Percentiles rank a stretch among this genome's conserved stretches.
These are phyloP conservation scores for Cucurbita ficifolia DNA, from an alignment of 306 rosid species.

Conservation along the genomic window DNA sequence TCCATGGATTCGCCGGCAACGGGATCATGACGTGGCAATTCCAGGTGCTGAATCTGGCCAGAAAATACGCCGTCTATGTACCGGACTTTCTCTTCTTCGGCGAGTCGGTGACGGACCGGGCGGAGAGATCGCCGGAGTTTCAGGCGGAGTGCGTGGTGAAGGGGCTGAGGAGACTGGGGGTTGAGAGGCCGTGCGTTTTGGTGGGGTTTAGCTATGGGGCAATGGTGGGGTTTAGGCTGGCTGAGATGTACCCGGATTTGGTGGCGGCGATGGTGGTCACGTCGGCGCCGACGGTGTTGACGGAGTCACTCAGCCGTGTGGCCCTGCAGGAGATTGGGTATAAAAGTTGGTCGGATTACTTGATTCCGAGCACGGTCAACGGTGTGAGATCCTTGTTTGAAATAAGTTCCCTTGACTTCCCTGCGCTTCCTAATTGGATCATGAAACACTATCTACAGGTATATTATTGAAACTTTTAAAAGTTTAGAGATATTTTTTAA, in stretches of 20 bases:
- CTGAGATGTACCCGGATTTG: constrained; percentile 19
- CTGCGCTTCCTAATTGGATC: constrained; percentile 13
- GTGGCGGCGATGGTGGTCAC: constrained; percentile 25
- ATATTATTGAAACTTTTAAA: no score
- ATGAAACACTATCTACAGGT: constrained; percentile 1
- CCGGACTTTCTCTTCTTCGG: constrained; percentile 34
- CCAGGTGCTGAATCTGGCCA: constrained; percentile 20
- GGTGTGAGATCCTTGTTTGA: constrained; percentile 5
- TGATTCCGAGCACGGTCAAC: constrained; percentile 19
- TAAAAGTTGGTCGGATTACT: constrained; percentile 16
- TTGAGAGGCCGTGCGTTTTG: constrained; percentile 18
- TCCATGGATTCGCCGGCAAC: constrained; percentile 23
- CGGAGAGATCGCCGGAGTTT: constrained; percentile 21
- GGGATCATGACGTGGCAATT: constrained; percentile 30
- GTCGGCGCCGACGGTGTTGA: constrained; percentile 18
- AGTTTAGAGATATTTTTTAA: no score
- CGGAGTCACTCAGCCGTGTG: constrained; percentile 8
- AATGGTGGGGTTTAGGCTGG: constrained; percentile 33
- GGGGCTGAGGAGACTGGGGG: constrained; percentile 26
- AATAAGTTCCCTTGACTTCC: constrained; percentile 14
- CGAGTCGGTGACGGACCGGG: constrained; percentile 17
- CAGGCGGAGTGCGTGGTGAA: constrained; percentile 31
- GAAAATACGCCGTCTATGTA: constrained; percentile 19
- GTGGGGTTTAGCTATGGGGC: constrained; percentile 28
- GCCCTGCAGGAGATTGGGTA: constrained; percentile 15